These are phyloP conservation scores for Cordyceps farinosa DNA, from an alignment of 2,329 filamentous ascomycete genomes.

Conservation along the genomic window DNA sequence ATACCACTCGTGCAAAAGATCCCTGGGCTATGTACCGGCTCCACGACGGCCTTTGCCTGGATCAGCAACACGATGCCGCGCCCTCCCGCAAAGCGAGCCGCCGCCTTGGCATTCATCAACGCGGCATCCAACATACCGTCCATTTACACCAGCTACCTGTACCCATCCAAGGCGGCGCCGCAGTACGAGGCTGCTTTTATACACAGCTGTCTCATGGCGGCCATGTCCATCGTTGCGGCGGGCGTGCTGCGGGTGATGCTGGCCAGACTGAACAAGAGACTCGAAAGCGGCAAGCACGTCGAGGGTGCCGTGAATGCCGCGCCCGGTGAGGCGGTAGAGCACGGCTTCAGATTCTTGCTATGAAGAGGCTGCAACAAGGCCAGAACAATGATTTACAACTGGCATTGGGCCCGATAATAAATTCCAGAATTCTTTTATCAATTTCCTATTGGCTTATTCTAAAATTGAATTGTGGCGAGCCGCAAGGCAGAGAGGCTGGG, in stretches of 20 bases:
- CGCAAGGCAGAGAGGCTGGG: too few species aligned
- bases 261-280: conserved; percentile 62
- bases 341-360: conserved; percentile 65
- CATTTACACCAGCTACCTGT: conserved; percentile 70
- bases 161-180: conserved; percentile 46
- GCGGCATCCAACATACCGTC: conserved; percentile 52
- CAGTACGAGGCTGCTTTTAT: conserved; percentile 57
- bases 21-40: conserved; percentile 60
- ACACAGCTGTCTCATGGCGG: conserved; percentile 64
- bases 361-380: conserved; percentile 26
- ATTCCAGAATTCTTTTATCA: too few species aligned
- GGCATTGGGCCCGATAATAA: too few species aligned
- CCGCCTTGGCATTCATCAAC: conserved; percentile 73
- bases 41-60: conserved; percentile 68
- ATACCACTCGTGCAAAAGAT: conserved; percentile 32
- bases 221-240: conserved; percentile 61
- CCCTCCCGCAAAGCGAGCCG: conserved; percentile 67
- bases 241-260: conserved; percentile 61
- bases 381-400: background rate
- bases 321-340: conserved; percentile 52
- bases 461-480: too few species aligned
- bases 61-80: conserved; percentile 72
- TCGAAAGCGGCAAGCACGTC: conserved; percentile 60
- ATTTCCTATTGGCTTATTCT: too few species aligned
- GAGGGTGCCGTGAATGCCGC: conserved; percentile 54